These are phyloP conservation scores for Otatea glauca DNA, from an alignment of 176 grass and related monocot species.

Conservation along the genomic window DNA sequence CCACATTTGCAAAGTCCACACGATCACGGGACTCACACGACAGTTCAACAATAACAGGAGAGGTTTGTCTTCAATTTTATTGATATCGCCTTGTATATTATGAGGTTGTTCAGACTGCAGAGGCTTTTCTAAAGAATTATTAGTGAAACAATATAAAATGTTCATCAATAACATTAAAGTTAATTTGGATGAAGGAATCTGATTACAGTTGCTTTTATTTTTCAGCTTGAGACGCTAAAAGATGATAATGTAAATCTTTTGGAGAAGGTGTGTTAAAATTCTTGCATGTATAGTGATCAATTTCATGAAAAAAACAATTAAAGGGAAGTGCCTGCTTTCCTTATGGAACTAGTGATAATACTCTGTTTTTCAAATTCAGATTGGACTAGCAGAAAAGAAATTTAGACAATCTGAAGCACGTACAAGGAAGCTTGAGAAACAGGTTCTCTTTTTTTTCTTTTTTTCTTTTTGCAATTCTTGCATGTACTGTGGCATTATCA, in stretches of 20 bases:
- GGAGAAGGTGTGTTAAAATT: slow-evolving; percentile 63
- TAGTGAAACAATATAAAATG: not conserved
- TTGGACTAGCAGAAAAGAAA: slow-evolving; percentile 79
- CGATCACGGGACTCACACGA: slow-evolving; percentile 56
- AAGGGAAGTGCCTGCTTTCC: not conserved
- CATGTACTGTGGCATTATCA: not conserved
- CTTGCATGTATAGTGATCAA: slow-evolving; percentile 33
- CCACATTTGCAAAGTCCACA: slow-evolving; percentile 45
- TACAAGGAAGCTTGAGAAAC: slow-evolving; percentile 83
- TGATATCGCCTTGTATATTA: not conserved
- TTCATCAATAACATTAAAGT: slow-evolving; percentile 20
- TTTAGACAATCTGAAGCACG: slow-evolving; percentile 87
- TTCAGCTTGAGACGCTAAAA: slow-evolving; percentile 95
- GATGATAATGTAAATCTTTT: slow-evolving; percentile 93
- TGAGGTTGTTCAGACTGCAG: not conserved
- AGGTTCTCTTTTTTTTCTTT: slow-evolving; percentile 46
- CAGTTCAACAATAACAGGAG: slow-evolving; percentile 75
- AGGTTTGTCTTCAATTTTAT: slow-evolving; percentile 57
- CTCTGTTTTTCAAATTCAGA: slow-evolving; percentile 59
- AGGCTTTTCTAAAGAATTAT: not conserved
- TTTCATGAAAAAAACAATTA: slow-evolving; percentile 6
- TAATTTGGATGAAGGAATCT: not conserved
- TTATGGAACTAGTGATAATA: slow-evolving; percentile 28
- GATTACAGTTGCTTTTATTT: slow-evolving; percentile 30
- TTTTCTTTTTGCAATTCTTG: not conserved